Evolutionary conservation across 371 early-diverging fungal genomes (phyloP).

Genomic region (Coemansia sp.): DNA sequence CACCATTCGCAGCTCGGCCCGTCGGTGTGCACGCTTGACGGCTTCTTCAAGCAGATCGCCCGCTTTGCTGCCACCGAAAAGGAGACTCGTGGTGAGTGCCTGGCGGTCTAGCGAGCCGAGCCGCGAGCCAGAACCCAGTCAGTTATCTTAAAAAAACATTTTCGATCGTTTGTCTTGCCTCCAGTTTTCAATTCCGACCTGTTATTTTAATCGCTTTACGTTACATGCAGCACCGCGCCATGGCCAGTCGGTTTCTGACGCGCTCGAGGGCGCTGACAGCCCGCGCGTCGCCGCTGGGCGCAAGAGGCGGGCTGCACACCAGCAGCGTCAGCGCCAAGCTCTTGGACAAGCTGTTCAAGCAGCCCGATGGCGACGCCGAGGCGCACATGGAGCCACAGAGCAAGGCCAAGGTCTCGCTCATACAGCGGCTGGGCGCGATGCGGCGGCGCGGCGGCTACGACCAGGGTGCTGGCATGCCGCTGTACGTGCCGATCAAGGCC

Average conservation of each 20-base stretch:
- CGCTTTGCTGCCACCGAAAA: slow-evolving; percentile 60
- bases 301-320: slow-evolving; percentile 1
- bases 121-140: not conserved
- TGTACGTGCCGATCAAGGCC: slow-evolving; percentile 28
- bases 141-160: not conserved
- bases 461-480: slow-evolving; percentile 27
- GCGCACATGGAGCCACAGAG: not conserved
- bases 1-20: slow-evolving; percentile 63
- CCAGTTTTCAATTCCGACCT: slow-evolving; percentile 1
- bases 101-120: not conserved
- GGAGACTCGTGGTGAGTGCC: slow-evolving; percentile 38
- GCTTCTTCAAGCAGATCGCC: slow-evolving; percentile 65
- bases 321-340: not conserved
- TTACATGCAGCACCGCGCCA: not conserved
- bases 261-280: not conserved
- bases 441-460: slow-evolving; percentile 20
- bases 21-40: slow-evolving; percentile 69
- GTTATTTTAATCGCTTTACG: not conserved
- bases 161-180: not conserved
- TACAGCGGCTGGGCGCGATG: slow-evolving; percentile 2
- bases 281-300: not conserved
- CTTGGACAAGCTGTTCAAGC: slow-evolving; percentile 7
- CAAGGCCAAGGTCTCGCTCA: not conserved
- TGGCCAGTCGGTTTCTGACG: slow-evolving; percentile 12
- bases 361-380: slow-evolving; percentile 1